A percentile compares a stretch with the other conserved stretches of the same genome.
Conservation (phyloP, 208 protist genomes). For the Porcisia deanei region DNA sequence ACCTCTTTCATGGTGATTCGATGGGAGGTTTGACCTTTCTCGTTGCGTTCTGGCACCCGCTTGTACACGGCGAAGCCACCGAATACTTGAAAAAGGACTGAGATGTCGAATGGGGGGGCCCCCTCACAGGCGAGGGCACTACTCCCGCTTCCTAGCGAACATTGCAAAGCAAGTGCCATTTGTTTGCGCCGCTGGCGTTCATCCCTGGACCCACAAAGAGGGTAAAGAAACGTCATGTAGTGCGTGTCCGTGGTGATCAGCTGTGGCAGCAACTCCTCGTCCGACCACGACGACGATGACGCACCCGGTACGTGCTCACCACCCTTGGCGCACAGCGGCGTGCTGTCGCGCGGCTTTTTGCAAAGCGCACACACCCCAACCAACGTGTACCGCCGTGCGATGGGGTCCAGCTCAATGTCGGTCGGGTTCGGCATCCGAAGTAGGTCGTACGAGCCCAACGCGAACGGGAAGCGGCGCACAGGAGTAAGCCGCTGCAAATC, state of each 20-base stretch:
- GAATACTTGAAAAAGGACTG: conserved; percentile 65
- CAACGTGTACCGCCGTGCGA: conserved; percentile 52
- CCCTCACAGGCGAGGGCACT: conserved; percentile 9
- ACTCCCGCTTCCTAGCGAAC: conserved; percentile 4
- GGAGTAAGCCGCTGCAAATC: conserved; percentile 62
- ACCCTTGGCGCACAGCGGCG: conserved; percentile 28
- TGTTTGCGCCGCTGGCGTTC: conserved; percentile 43
- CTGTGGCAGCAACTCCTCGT: conserved; percentile 57
- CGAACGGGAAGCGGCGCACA: conserved; percentile 76
- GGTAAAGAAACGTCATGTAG: conserved; percentile 63
- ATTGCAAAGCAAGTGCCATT: conserved; percentile 39
- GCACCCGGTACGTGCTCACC: conserved; percentile 46
- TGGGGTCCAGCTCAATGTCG: conserved; percentile 46
- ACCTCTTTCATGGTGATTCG: conserved; percentile 50
- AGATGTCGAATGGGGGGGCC: conserved; percentile 30
- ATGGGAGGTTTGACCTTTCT: conserved; percentile 14
- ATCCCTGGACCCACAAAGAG: conserved; percentile 40
- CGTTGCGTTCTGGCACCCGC: conserved; percentile 3
- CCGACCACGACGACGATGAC: conserved; percentile 62
- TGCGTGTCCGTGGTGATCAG: conserved; percentile 17
- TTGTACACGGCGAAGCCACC: conserved; percentile 72
- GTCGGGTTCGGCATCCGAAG: conserved; percentile 42
- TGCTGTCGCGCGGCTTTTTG: conserved; percentile 33
- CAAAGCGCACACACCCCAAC: conserved; percentile 49
- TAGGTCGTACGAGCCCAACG: conserved; percentile 59